These are phyloP conservation scores for Calonectria ilicicola DNA, from an alignment of 2,329 filamentous ascomycete species.

Conservation along the genomic window DNA sequence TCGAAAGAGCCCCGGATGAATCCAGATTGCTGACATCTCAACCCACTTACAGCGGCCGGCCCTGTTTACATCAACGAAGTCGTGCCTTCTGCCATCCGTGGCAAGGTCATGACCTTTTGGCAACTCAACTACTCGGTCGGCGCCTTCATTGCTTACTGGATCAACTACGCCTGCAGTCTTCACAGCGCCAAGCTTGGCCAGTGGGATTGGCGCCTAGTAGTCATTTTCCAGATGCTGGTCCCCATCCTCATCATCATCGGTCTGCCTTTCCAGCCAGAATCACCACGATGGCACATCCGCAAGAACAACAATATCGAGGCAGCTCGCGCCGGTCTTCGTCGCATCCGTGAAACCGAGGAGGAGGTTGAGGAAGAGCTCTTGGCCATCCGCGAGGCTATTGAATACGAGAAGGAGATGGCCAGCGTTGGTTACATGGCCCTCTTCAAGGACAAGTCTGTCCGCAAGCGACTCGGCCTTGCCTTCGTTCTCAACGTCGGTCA, in stretches of 20 bases:
- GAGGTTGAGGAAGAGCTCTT: constrained; percentile 76
- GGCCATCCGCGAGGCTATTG: constrained; percentile 74
- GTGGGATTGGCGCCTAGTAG: constrained; percentile 80
- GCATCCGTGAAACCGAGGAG: constrained; percentile 72
- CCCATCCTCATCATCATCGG: constrained; percentile 71
- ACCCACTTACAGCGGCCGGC: constrained; percentile 63
- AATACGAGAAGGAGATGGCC: constrained; percentile 79
- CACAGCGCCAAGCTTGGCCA: constrained; percentile 69
- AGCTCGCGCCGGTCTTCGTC: constrained; percentile 68
- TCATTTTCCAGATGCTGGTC: constrained; percentile 79
- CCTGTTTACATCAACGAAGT: constrained; percentile 80
- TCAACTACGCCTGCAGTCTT: constrained; percentile 72
- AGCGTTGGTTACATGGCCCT: constrained; percentile 72
- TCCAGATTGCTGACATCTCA: not conserved
- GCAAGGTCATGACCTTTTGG: constrained; percentile 76
- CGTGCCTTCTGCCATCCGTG: constrained; percentile 72
- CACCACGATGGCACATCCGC: constrained; percentile 76
- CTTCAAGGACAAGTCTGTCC: constrained; percentile 77
- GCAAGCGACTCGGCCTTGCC: constrained; percentile 74
- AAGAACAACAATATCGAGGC: constrained; percentile 69
- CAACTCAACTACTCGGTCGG: constrained; percentile 75
- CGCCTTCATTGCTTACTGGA: constrained; percentile 63
- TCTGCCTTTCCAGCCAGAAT: constrained; percentile 75
- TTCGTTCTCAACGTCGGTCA: constrained; percentile 77
- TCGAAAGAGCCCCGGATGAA: not conserved